phyloP scores from a whole-genome alignment of 2,329 filamentous ascomycete species.

The Alternaria metachromatica region DNA sequence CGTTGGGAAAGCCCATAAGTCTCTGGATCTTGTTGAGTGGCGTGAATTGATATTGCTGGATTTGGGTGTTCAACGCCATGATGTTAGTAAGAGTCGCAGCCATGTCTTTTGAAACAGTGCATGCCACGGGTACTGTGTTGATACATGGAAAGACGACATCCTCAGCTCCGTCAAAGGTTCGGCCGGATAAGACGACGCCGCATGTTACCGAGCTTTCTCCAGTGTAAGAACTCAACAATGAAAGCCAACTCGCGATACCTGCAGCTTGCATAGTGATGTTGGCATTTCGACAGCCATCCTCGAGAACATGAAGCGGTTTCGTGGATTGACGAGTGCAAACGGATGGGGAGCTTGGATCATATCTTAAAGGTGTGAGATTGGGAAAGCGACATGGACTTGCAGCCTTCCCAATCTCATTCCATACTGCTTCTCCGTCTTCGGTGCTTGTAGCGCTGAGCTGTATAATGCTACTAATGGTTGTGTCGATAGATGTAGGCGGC shows the following conservation, averaged over 20 bases:
- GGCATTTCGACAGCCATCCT: slow-evolving; percentile 60
- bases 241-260: slow-evolving; percentile 79
- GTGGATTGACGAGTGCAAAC: slow-evolving; percentile 50
- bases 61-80: slow-evolving; percentile 68
- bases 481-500: slow-evolving; percentile 47
- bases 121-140: slow-evolving; percentile 76
- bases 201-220: slow-evolving; percentile 78
- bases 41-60: slow-evolving; percentile 74
- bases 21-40: slow-evolving; percentile 75
- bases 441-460: slow-evolving; percentile 40
- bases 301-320: slow-evolving; percentile 57
- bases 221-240: slow-evolving; percentile 75
- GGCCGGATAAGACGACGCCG: slow-evolving; percentile 80
- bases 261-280: slow-evolving; percentile 79
- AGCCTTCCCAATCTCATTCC: slow-evolving; percentile 63
- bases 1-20: slow-evolving; percentile 70
- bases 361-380: slow-evolving; percentile 69
- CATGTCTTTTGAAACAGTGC: slow-evolving; percentile 63
- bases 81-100: slow-evolving; percentile 65
- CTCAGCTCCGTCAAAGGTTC: slow-evolving; percentile 66
- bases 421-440: slow-evolving; percentile 60
- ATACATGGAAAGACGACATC: slow-evolving; percentile 77
- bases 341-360: slow-evolving; percentile 40
- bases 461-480: slow-evolving; percentile 56
- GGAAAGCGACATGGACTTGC: slow-evolving; percentile 76